These are phyloP conservation scores for Pleurotus djamor DNA, from an alignment of 768 basidiomycete species.

Conservation along the genomic window DNA sequence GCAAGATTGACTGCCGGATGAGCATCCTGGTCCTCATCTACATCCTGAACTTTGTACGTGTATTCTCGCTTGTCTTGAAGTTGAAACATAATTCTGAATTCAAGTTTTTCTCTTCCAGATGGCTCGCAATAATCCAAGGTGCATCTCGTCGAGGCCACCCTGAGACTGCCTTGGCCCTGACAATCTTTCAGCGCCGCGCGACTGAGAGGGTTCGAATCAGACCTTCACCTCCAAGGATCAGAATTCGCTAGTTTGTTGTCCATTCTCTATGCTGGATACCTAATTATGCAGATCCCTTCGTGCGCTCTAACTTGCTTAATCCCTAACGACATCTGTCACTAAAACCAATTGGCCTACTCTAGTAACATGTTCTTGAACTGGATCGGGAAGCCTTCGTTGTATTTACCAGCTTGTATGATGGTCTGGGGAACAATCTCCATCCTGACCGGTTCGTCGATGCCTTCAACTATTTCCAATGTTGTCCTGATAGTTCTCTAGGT, in stretches of 20 bases:
- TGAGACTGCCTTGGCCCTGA: too few relatives aligned
- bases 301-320: slow-evolving; percentile 11
- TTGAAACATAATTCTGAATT: background rate
- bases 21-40: slow-evolving; percentile 46
- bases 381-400: slow-evolving; percentile 47
- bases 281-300: slow-evolving; percentile 40
- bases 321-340: background rate
- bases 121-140: slow-evolving; percentile 5
- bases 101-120: background rate
- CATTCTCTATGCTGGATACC: slow-evolving; percentile 18
- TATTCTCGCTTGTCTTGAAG: background rate
- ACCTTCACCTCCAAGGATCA: background rate
- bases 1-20: slow-evolving; percentile 51
- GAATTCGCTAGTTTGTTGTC: slow-evolving; percentile 4
- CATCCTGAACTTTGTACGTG: slow-evolving; percentile 37
- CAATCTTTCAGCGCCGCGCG: background rate
- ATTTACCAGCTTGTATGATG: slow-evolving; percentile 45
- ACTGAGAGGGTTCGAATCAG: background rate
- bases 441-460: slow-evolving; percentile 24
- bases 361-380: slow-evolving; percentile 56
- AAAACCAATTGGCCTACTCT: slow-evolving; percentile 38
- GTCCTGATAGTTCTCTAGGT: slow-evolving; percentile 7
- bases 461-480: background rate
- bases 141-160: background rate
- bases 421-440: slow-evolving; percentile 46